Conservation (phyloP, 1,284 basidiomycete species). For the Stygiomarasmius scandens region DNA sequence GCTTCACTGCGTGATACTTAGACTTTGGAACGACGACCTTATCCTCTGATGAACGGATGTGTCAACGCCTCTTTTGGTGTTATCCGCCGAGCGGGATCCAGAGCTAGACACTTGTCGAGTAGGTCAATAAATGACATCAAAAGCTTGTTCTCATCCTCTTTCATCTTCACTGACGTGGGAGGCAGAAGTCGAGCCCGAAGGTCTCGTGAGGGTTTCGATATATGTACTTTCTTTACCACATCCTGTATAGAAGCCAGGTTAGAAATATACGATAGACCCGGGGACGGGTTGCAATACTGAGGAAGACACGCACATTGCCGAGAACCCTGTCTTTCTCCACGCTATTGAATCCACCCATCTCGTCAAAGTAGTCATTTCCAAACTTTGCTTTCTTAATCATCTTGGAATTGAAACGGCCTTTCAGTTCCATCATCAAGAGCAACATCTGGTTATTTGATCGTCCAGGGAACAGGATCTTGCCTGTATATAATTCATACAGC, state of each 20-base stretch:
- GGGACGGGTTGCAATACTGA: conserved; percentile 12
- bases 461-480: conserved; percentile 97
- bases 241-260: conserved; percentile 53
- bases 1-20: not conserved
- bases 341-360: conserved; percentile 80
- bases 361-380: conserved; percentile 92
- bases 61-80: conserved; percentile 86
- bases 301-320: conserved; percentile 65
- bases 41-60: conserved; percentile 86
- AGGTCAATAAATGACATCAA: conserved; percentile 88
- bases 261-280: conserved; percentile 13
- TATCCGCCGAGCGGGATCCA: conserved; percentile 89
- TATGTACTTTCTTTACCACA: conserved; percentile 77
- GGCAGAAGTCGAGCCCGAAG: conserved; percentile 85
- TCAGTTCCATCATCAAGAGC: conserved; percentile 94
- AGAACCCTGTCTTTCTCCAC: conserved; percentile 85
- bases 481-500: conserved; percentile 96
- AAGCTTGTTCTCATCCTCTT: conserved; percentile 87
- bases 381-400: conserved; percentile 95
- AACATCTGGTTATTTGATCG: conserved; percentile 99
- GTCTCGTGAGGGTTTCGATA: conserved; percentile 85
- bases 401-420: conserved; percentile 91
- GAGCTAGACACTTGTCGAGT: conserved; percentile 86
- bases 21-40: not conserved
- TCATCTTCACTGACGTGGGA: conserved; percentile 73